Base-by-base conservation (phyloP, 2,329 filamentous ascomycete species). In the Fusarium sacchari region DNA sequence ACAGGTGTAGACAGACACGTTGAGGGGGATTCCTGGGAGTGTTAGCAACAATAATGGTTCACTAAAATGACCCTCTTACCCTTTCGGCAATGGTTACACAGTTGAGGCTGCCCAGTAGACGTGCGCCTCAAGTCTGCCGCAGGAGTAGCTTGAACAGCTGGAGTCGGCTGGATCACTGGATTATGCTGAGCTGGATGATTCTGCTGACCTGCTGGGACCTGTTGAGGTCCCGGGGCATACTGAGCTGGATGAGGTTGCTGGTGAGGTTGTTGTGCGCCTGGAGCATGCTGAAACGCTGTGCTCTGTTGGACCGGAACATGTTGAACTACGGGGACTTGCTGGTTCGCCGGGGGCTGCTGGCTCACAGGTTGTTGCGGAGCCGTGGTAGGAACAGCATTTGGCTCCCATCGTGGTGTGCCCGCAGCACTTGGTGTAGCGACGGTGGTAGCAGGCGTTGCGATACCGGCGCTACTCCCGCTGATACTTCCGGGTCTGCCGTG, bases 1-100 rank as follows among this genome's bases (percentile, higher is more conserved):
- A 46, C 78, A 80, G 2, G 59, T 70, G 43, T 78, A 80, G 5
- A 78, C 52, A 1, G 77, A 74, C 6, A 79, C 75, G 26, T 79
- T 79, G 9, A 67, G 49, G 1, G 73, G 74, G 18, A 80, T 79
- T 0, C 43, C 76, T 77, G 13, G 2, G 3, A 15, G 10, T 1
- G 20, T 64, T 8, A 61, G 37, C 5, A 22, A 14, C 24, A 10
- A 37, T 20, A 7, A 4, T 0, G 11, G 17, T 3, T 17, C 22
- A 15, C 9, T 11, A 3, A 26, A 22, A 36, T 0, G n/a, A 0
- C 10, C 2, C 2, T 13, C 70, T 61, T 18, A 76, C 76, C 66
- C 14, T 78, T 78, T 26, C 66, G 69, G 24, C 76, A 78, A 40
- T 78, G 72, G 26, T 69, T 70, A 37, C 76, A 78, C 1, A 58